Base-by-base conservation (phyloP, 1,139 yeast genomes). In the Ogataea hybrid region DNA sequence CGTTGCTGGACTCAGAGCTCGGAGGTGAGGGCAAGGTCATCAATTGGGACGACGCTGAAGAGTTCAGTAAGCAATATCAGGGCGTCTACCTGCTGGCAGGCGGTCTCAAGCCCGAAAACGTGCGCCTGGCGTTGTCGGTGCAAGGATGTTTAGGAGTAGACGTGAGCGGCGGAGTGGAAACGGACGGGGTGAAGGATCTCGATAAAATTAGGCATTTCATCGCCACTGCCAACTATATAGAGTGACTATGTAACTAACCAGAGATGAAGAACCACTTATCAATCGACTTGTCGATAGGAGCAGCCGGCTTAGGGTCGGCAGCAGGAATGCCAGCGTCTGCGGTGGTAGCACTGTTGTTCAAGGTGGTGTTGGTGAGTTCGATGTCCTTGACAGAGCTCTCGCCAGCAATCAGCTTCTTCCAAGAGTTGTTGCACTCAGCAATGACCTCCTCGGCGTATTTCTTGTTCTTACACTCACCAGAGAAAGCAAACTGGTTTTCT, bases 211-310 rank as follows among this genome's bases (percentile, higher is more conserved):
- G 59, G 42, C 47, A 52, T 14, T 90, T 89, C 63, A 69, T 90
- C 8, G 48, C 48, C 9, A 72, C 72, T 50, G 92, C 81, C 6
- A 63, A 61, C 37, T 35, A 18, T 18, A 20, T 16, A 28, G 14
- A 37, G 33, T 21, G 27, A 28, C 10, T 31, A 10, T 7, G 20
- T 18, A 33, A 25, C 20, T 28, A 35, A 70, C 97, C 97, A 52
- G 97, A 87, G 67, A 92, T 92, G 80, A 81, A 92, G 79, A 92
- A 92, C 98, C 98, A 92, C 76, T 92, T 92, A 79, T 92, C 97
- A 65, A 92, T 73, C 44, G 97, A 88, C 70, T 87, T 81, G 75
- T 92, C 98, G 67, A 92, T 87, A 68, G 96, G 95, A 53, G 95
- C 97, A 62, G 94, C 90, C 50, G 89, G 75, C 55, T 72, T 69